These are phyloP conservation scores for Collariella sp. DNA, from an alignment of 495 filamentous ascomycete species.

Conservation along the genomic window DNA sequence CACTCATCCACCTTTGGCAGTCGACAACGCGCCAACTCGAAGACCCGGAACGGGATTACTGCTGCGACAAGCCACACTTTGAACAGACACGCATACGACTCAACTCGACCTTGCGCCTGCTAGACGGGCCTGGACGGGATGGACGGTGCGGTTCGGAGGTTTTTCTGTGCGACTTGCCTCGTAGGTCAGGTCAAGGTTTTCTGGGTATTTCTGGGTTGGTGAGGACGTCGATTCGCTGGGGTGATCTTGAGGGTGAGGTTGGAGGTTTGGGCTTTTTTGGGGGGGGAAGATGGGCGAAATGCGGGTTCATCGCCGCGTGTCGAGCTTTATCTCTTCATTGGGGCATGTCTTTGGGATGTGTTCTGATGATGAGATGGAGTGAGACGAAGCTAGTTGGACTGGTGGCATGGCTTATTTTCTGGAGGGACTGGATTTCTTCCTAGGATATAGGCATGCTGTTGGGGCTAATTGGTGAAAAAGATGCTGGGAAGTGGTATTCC, in stretches of 20 bases:
- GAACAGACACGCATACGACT: neutral
- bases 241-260: neutral
- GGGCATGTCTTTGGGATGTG: too few relatives aligned
- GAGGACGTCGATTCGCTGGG: neutral
- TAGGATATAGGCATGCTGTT: too few relatives aligned
- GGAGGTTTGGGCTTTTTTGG: neutral
- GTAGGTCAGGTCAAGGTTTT: slow-evolving; percentile 34
- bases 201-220: neutral
- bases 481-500: slow-evolving; percentile 10
- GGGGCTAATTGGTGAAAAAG: too few relatives aligned
- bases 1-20: neutral
- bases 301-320: slow-evolving; percentile 15
- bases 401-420: neutral
- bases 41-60: slow-evolving; percentile 17
- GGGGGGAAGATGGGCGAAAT: slow-evolving; percentile 1
- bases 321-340: neutral
- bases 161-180: slow-evolving; percentile 11
- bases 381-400: slow-evolving; percentile 1
- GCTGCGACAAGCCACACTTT: slow-evolving; percentile 10
- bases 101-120: slow-evolving; percentile 11
- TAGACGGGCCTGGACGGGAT: slow-evolving; percentile 13
- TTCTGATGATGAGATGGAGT: too few relatives aligned
- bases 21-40: neutral
- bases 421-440: too few relatives aligned
- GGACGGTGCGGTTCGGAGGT: neutral